These are phyloP conservation scores for Lachancea quebecensis DNA, from an alignment of 805 yeast species.

Conservation along the genomic window DNA sequence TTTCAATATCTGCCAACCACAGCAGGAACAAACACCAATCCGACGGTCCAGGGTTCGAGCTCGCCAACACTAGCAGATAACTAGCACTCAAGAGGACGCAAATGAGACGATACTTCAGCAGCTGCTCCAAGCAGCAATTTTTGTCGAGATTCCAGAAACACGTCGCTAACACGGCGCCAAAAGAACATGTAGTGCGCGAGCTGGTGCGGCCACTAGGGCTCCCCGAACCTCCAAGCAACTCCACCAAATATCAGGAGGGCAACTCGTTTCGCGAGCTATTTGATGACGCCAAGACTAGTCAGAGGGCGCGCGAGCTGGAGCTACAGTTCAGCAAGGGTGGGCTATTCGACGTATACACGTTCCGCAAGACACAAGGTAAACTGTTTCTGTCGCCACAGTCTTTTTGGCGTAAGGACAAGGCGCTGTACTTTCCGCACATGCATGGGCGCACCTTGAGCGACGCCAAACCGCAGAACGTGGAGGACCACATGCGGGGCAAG, in stretches of 20 bases:
- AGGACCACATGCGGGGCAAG: slow-evolving; percentile 25
- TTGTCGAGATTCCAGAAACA: slow-evolving; percentile 32
- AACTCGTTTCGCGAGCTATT: slow-evolving; percentile 41
- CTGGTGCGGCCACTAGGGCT: slow-evolving; percentile 45
- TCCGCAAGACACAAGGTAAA: slow-evolving; percentile 74
- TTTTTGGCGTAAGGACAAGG: slow-evolving; percentile 62
- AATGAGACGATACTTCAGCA: slow-evolving; percentile 7
- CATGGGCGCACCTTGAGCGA: slow-evolving; percentile 46
- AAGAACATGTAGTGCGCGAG: slow-evolving; percentile 29
- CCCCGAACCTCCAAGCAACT: slow-evolving; percentile 30
- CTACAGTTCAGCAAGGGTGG: slow-evolving; percentile 61
- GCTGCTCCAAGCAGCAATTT: slow-evolving; percentile 13
- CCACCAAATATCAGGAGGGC: slow-evolving; percentile 34
- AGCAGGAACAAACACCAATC: background rate
- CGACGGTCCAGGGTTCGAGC: background rate
- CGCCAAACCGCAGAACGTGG: slow-evolving; percentile 22
- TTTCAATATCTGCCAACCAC: too few species aligned
- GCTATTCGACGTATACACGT: slow-evolving; percentile 57
- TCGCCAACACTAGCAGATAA: too few species aligned
- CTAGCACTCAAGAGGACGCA: too few species aligned
- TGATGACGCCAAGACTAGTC: slow-evolving; percentile 41
- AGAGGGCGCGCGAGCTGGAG: slow-evolving; percentile 48
- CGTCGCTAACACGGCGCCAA: slow-evolving; percentile 33
- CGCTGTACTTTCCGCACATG: slow-evolving; percentile 80
- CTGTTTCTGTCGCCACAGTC: slow-evolving; percentile 78